Evolutionary conservation across 805 yeast species (phyloP), one percentile per base, ranked within the genome.

Genomic region (Sugiyamaella marilandica): DNA sequence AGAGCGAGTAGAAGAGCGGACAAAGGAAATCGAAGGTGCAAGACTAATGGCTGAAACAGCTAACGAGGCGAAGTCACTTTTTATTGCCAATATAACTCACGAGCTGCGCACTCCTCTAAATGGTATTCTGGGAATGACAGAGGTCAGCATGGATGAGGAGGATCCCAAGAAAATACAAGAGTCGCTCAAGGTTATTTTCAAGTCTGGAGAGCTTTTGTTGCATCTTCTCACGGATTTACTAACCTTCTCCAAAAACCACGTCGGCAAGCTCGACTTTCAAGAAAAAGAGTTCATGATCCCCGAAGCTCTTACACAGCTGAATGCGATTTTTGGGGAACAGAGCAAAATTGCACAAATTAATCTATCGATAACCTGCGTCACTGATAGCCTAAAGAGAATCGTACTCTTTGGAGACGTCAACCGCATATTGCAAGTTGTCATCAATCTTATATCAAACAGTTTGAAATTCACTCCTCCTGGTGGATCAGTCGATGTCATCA

Each of bases 101-200:
- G 99, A 94, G 71, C 75, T 94, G 64, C 80, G 98, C 61, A 94
- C 98, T 0, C 99, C 99, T 1, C 74, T 94, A 56, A 94, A 94
- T 67, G 99, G 99, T 65, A 94, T 94, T 41, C 72, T 94, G 51
- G 98, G 98, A 57, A 87, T 92, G 91, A 87, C 97, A 0, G 86
- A 95, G 2, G 85, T 92, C 52, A 91, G 96, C 5, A 82, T 90
- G 87, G 94, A 87, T 18, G 97, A 91, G 64, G 75, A 74, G 29
- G 92, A 87, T 59, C 75, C 76, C 3, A 68, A 74, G 11, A 81
- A 83, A 58, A 82, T 90, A 11, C 85, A 85, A 61, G 83, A 84
- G 47, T 84, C 91, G 14, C 71, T 91, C 60, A 86, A 85, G 57
- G 77, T 92, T 50, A 91, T 92, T 50, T 88, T 87, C 69, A 79